These are phyloP conservation scores for Populus trichocarpa DNA, from an alignment of 441 rosid species.

Conservation along the genomic window DNA sequence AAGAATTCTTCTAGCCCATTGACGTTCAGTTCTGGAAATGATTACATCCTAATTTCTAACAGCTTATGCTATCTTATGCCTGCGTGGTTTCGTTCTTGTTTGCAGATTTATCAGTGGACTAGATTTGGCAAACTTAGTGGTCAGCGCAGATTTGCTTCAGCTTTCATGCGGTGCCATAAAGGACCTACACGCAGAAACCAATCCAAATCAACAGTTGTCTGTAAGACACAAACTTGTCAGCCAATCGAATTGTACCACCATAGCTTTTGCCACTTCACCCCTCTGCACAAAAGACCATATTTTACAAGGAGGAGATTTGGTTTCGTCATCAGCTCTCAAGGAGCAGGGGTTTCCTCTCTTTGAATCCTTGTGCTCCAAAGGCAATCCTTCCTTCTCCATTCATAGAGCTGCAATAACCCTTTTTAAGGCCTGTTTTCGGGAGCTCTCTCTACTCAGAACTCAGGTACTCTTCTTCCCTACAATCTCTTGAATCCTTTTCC, in stretches of 20 bases:
- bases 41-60: not conserved
- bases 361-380: conserved; percentile 40
- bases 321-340: conserved; percentile 29
- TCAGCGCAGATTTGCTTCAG: conserved; percentile 41
- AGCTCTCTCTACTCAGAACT: conserved; percentile 31
- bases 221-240: conserved; percentile 17
- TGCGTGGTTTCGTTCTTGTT: conserved; percentile 1
- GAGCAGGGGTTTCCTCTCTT: conserved; percentile 23
- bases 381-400: conserved; percentile 36
- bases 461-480: conserved; percentile 32
- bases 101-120: conserved; percentile 25
- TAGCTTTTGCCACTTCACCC: conserved; percentile 43
- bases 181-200: conserved; percentile 17
- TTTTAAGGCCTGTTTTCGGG: conserved; percentile 21
- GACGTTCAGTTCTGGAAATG: too few relatives aligned
- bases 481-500: not conserved
- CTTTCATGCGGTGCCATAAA: conserved; percentile 35
- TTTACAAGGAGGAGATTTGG: conserved; percentile 18
- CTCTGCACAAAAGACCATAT: conserved; percentile 1
- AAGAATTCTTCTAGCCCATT: not conserved
- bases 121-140: conserved; percentile 38
- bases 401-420: conserved; percentile 33
- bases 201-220: conserved; percentile 10
- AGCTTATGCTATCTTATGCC: not conserved
- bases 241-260: conserved; percentile 15